Base-by-base conservation (phyloP, 2,329 filamentous ascomycete species). In the Neopestalotiopsis clavispora region DNA sequence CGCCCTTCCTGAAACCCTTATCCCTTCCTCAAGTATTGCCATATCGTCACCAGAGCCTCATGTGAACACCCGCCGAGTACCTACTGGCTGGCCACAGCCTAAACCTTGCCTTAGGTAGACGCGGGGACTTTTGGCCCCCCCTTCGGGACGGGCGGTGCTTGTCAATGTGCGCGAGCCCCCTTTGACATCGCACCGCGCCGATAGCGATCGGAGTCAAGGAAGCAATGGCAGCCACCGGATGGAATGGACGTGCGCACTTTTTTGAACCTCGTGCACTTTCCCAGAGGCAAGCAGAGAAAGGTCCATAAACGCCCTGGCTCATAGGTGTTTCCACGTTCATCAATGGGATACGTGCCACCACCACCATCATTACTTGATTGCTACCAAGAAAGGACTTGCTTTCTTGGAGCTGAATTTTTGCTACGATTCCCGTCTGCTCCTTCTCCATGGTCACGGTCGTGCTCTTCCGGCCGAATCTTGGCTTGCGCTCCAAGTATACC, bases 91-190 rank as follows among this genome's bases (percentile, higher is more conserved):
- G 20, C 45, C 34, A 38, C 34, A 10, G 10, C 34, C 34, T 38
- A 10, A 38, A 38, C 34, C 34, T 38, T 7, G 34, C 10, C 34
- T 38, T 6, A 38, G 34, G 34, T 38, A 38, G 45, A 52, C 45
- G 45, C 45, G 45, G 45, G 45, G 45, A 52, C 45, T 52, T 52
- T 52, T 52, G 45, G 45, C 45, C 45, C 45, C 45, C 45, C n/a
- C 45, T n/a, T n/a, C 14, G 45, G 45, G 20, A 52, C n/a, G 45
- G 45, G 45, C 45, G 17, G 45, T 52, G 45, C 45, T 20, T 20
- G 45, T 52, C 17, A 52, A 9, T 23, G 45, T 7, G 9, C 17
- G 14, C 9, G 20, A 52, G 45, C 17, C n/a, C 42, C 45, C 45
- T 9, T 52, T 17, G 20, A 9, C 17, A 52, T 52, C 45, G 45